Percentiles rank a stretch among this genome's conserved stretches.
These are phyloP conservation scores for Aspergillus persii DNA, from an alignment of 2,329 filamentous ascomycete genomes.

Conservation along the genomic window DNA sequence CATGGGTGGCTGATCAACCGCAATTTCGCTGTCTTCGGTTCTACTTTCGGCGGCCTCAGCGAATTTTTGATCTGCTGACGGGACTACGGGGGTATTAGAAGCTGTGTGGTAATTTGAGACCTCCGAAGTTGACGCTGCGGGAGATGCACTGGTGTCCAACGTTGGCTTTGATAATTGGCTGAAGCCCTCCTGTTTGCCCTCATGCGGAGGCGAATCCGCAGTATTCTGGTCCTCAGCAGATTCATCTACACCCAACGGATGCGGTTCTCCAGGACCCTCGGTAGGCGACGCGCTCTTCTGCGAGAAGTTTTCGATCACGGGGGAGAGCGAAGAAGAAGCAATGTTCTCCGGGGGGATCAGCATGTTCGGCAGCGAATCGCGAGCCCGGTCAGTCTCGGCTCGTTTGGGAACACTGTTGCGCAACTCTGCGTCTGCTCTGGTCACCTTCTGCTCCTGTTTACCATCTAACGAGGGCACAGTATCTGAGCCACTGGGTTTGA, in stretches of 20 bases:
- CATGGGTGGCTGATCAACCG: slow-evolving; percentile 45
- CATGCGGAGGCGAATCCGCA: slow-evolving; percentile 15
- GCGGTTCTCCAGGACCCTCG: slow-evolving; percentile 10
- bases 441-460: slow-evolving; percentile 2
- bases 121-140: slow-evolving; percentile 37
- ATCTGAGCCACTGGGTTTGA: slow-evolving; percentile 21
- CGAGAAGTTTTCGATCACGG: slow-evolving; percentile 29
- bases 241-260: neutral
- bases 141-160: slow-evolving; percentile 29
- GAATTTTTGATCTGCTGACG: slow-evolving; percentile 27
- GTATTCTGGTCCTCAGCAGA: slow-evolving; percentile 7
- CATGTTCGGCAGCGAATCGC: slow-evolving; percentile 5
- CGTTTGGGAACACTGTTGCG: slow-evolving; percentile 9
- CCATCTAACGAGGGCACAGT: slow-evolving; percentile 16
- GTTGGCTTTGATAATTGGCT: slow-evolving; percentile 24
- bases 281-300: slow-evolving; percentile 11
- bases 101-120: slow-evolving; percentile 46
- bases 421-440: slow-evolving; percentile 6
- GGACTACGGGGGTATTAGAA: slow-evolving; percentile 40
- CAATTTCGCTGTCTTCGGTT: slow-evolving; percentile 17
- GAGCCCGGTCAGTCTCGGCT: slow-evolving; percentile 5
- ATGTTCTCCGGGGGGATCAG: slow-evolving; percentile 13
- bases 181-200: slow-evolving; percentile 23
- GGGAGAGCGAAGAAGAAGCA: slow-evolving; percentile 22
- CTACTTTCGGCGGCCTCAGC: slow-evolving; percentile 17